Evolutionary conservation across 345 rosid genomes (phyloP).

Genomic region (Murraya koenigii): DNA sequence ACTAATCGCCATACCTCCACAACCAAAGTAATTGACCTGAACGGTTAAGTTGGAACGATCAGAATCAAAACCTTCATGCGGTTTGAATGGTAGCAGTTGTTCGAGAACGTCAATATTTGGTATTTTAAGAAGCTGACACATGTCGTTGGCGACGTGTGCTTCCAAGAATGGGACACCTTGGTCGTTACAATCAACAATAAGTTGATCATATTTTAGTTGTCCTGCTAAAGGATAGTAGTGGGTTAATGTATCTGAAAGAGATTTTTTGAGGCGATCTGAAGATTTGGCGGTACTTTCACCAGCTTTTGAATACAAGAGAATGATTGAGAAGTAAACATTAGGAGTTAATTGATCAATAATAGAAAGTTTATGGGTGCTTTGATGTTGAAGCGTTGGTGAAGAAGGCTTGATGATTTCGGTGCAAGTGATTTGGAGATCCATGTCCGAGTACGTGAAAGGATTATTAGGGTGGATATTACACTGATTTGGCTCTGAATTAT

Average conservation of each 20-base stretch:
- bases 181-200: neutral
- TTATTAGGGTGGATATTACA: too few relatives aligned
- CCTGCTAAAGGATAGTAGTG: neutral
- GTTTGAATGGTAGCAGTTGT: constrained; percentile 12
- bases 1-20: constrained; percentile 30
- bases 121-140: too few relatives aligned
- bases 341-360: neutral
- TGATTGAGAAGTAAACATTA: neutral
- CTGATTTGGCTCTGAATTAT: too few relatives aligned
- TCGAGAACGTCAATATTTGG: neutral
- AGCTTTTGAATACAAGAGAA: neutral
- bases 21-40: constrained; percentile 27
- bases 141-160: neutral
- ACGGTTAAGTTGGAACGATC: constrained; percentile 1
- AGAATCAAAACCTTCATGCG: neutral
- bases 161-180: neutral
- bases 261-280: neutral
- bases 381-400: neutral
- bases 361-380: neutral
- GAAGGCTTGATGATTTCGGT: neutral
- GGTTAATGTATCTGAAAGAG: neutral
- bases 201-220: neutral
- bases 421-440: neutral
- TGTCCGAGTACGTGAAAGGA: neutral
- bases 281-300: neutral